A percentile compares a stretch with the other conserved stretches of the same genome.
Conservation (phyloP, 2,329 filamentous ascomycete species). For the Teratosphaeria destructans region DNA sequence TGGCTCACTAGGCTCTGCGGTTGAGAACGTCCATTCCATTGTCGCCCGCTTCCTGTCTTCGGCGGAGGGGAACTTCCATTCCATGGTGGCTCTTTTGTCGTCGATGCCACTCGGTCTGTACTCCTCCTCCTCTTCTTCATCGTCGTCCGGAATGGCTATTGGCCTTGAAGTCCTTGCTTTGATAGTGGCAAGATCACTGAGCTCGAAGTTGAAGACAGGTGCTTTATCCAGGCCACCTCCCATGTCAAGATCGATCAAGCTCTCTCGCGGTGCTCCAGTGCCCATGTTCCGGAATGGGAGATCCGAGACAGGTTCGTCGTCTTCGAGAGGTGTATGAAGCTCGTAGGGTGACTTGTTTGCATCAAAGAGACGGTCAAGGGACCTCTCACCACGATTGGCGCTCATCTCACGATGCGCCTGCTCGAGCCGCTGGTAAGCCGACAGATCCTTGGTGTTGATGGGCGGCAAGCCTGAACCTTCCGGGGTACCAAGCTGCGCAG, state of each 20-base stretch:
- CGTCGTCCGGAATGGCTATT: slow-evolving; percentile 21
- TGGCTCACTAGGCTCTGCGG: slow-evolving; percentile 20
- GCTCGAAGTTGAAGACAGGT: slow-evolving; percentile 35
- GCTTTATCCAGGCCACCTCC: slow-evolving; percentile 40
- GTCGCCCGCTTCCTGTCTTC: slow-evolving; percentile 29
- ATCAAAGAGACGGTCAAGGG: slow-evolving; percentile 49
- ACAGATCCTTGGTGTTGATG: slow-evolving; percentile 8
- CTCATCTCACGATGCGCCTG: slow-evolving; percentile 47
- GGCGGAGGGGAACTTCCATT: slow-evolving; percentile 44
- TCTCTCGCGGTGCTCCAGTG: slow-evolving; percentile 35
- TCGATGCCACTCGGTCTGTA: slow-evolving; percentile 24
- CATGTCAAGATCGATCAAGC: slow-evolving; percentile 49
- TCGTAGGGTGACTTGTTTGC: slow-evolving; percentile 46
- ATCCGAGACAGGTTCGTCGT: slow-evolving; percentile 31
- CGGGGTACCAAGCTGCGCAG: slow-evolving; percentile 12
- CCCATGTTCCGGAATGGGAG: slow-evolving; percentile 40
- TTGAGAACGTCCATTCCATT: slow-evolving; percentile 47
- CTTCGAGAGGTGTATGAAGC: slow-evolving; percentile 44
- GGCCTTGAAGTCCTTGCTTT: slow-evolving; percentile 36
- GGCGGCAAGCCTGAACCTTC: slow-evolving; percentile 12
- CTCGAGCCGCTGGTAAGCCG: slow-evolving; percentile 26
- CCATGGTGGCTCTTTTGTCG: slow-evolving; percentile 35
- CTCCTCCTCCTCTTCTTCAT: slow-evolving; percentile 30
- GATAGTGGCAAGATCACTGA: slow-evolving; percentile 45
- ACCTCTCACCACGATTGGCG: slow-evolving; percentile 46